Base-by-base conservation (phyloP, 805 yeast species). In the Yarrowia sp. region DNA sequence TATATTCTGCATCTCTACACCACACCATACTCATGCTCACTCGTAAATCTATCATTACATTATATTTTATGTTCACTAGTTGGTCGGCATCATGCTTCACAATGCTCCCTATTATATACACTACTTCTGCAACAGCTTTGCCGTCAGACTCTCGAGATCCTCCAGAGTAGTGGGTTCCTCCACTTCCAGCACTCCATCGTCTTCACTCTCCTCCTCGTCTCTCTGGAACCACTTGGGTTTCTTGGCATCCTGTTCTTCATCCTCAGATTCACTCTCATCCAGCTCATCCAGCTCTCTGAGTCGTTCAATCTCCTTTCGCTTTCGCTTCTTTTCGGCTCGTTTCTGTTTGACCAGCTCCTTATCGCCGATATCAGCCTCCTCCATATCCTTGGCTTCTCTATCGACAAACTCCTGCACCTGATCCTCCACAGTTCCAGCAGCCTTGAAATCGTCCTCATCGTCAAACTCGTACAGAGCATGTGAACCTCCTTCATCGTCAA, bases 401-500 rank as follows among this genome's bases (percentile, higher is more conserved):
- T 68, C 75, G 50, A 95, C 83, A 71, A 85, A 95, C 67, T 84
- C 81, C 44, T 80, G 76, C 76, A 89, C 88, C 77, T 90, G 96
- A 9, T 74, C 76, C 62, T 78, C 79, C 1, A 92, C 92, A 70
- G 84, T 89, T 45, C 90, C 92, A 39, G 79, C 80, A 67, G 83
- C 84, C 68, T 76, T 82, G 83, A 95, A 95, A 66, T 89, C 96
- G 44, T 86, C 95, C 76, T 91, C 98, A 69, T 88, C 90, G 73
- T 90, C 92, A 67, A 95, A 80, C 76, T 93, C 98, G 73, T 95
- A 95, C 5, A 93, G 80, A 9, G 96, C 89, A 75, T 93, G 98
- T 0, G 98, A 88, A 5, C 80, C 81, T 32, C 99, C 99, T 2
- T 93, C 98, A 68, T 95, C 99, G 73, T 95, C 99, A 73, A 93